A percentile compares a stretch with the other conserved stretches of the same genome.
Conservation (phyloP, 192 early-diverging fungal genomes). For the Entomortierella chlamydospora region DNA sequence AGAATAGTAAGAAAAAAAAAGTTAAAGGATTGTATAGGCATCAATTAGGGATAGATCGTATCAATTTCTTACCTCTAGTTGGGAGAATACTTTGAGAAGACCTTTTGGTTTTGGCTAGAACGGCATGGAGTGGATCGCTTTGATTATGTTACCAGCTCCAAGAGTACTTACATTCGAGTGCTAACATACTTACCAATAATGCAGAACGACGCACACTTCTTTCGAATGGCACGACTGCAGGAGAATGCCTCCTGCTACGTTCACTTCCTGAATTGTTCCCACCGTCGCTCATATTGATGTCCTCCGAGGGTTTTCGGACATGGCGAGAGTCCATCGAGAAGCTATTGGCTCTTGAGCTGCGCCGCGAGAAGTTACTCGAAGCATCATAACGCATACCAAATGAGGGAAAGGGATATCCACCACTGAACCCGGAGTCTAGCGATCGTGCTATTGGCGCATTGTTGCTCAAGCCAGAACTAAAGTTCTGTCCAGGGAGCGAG, state of each 20-base stretch:
- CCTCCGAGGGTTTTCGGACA: conserved; percentile 42
- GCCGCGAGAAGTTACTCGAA: conserved; percentile 10
- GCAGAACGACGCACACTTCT: conserved; percentile 48
- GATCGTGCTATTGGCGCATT: conserved; percentile 5
- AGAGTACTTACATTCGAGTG: too few relatives aligned
- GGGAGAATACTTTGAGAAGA: conserved; percentile 46
- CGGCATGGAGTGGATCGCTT: not conserved
- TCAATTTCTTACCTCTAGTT: conserved; percentile 45
- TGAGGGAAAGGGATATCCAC: conserved; percentile 35
- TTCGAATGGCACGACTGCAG: conserved; percentile 44
- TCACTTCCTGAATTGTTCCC: conserved; percentile 52
- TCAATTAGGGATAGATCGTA: too few relatives aligned
- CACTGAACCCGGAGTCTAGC: not conserved
- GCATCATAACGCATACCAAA: conserved; percentile 37
- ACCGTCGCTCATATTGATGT: conserved; percentile 50
- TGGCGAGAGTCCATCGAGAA: conserved; percentile 49
- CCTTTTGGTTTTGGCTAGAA: conserved; percentile 51
- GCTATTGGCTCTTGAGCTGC: conserved; percentile 47
- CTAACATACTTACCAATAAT: conserved; percentile 13
- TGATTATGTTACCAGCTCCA: not conserved
- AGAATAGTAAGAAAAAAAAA: not conserved
- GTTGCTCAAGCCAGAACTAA: conserved; percentile 12
- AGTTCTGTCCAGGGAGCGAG: conserved; percentile 22
- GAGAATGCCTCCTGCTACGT: conserved; percentile 42
- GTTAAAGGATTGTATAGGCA: too few relatives aligned